phyloP scores from a whole-genome alignment of 169 alveolate genomes.

The Eimeria nieschulzi region DNA sequence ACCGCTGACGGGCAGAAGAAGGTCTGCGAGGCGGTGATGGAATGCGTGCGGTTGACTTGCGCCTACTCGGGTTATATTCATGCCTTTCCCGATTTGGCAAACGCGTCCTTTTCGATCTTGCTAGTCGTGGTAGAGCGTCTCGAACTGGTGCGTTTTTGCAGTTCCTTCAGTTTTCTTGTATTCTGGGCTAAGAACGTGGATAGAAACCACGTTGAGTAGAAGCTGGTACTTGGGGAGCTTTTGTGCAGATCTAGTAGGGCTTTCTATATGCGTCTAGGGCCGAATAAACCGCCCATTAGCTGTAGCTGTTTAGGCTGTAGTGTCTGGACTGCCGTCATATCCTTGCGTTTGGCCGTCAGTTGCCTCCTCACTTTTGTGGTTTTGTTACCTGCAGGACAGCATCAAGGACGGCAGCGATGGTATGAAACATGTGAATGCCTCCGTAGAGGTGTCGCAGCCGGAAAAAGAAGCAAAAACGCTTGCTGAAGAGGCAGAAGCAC shows the following conservation, averaged over 20 bases:
- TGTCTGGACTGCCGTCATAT: not conserved
- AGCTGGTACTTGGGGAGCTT: not conserved
- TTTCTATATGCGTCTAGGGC: too few species aligned
- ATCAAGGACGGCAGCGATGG: constrained; percentile 49
- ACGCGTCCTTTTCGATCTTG: constrained; percentile 21
- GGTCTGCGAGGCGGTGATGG: constrained; percentile 70
- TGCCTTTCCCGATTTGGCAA: constrained; percentile 2
- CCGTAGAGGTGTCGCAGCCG: constrained; percentile 41
- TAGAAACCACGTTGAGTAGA: not conserved
- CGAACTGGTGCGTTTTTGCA: constrained; percentile 41
- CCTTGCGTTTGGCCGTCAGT: not conserved
- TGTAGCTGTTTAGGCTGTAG: not conserved
- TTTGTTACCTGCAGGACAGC: not conserved
- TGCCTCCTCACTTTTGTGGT: not conserved
- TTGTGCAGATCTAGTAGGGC: not conserved
- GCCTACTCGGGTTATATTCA: constrained; percentile 44
- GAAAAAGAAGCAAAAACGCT: not conserved
- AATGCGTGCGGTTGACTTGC: constrained; percentile 43
- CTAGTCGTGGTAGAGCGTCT: constrained; percentile 48
- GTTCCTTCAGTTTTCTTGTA: not conserved
- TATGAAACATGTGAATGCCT: not conserved
- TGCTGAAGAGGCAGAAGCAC: constrained; percentile 28
- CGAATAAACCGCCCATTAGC: not conserved
- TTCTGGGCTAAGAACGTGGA: not conserved
- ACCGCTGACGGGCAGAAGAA: constrained; percentile 46